phyloP scores from a whole-genome alignment of 2,329 filamentous ascomycete genomes.

The Simplicillium aogashimaense region DNA sequence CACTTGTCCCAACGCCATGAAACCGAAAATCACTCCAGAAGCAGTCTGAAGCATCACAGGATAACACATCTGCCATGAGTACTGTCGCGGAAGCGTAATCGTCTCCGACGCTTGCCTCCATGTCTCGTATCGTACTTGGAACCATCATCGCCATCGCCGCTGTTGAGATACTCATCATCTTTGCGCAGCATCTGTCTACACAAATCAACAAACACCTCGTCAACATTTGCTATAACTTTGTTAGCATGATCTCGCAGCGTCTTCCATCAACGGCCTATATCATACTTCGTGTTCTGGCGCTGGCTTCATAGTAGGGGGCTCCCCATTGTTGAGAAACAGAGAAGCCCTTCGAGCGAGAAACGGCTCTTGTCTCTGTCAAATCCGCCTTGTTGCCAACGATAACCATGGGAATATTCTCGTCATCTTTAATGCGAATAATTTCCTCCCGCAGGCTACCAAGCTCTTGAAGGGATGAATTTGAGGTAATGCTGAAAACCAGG shows the following conservation, averaged over 20 bases:
- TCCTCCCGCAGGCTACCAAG: conserved; percentile 75
- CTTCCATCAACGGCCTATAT: conserved; percentile 6
- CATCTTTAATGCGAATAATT: conserved; percentile 84
- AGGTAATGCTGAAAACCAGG: conserved; percentile 86
- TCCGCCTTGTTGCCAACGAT: conserved; percentile 91
- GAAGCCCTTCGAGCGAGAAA: conserved; percentile 72
- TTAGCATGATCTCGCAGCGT: conserved; percentile 11
- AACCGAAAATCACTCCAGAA: too few species aligned
- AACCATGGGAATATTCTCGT: conserved; percentile 75
- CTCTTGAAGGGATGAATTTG: conserved; percentile 72
- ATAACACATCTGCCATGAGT: conserved; percentile 31
- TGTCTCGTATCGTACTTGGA: conserved; percentile 27
- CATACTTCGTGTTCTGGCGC: conserved; percentile 63
- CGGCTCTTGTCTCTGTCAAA: conserved; percentile 73
- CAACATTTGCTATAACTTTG: conserved; percentile 57
- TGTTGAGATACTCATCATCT: conserved; percentile 41
- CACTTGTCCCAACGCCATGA: too few species aligned
- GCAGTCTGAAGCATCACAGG: conserved; percentile 18
- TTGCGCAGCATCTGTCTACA: conserved; percentile 74
- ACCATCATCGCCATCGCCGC: conserved; percentile 25
- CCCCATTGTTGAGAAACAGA: conserved; percentile 80
- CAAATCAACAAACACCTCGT: conserved; percentile 80
- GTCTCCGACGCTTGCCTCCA: conserved; percentile 17
- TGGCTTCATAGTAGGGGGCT: conserved; percentile 85
- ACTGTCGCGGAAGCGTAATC: conserved; percentile 17